These are phyloP conservation scores for Fagus crenata DNA, from an alignment of 306 rosid species.

Conservation along the genomic window DNA sequence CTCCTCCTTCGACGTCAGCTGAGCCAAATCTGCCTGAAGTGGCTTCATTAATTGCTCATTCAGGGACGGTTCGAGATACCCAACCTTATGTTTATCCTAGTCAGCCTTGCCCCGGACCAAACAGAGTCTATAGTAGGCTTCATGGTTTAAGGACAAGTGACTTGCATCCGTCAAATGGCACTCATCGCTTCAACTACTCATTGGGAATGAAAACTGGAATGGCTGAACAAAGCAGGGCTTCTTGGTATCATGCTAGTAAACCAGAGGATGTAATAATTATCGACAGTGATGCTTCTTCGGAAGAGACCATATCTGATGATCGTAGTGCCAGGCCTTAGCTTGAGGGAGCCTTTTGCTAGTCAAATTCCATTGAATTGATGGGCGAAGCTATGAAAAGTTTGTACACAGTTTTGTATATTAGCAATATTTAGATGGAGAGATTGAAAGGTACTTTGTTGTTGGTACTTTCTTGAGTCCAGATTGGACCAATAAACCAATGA, in stretches of 20 bases:
- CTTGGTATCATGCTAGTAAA: conserved; percentile 25
- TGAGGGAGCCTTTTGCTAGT: conserved; percentile 25
- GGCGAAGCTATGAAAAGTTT: conserved; percentile 22
- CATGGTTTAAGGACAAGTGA: conserved; percentile 34
- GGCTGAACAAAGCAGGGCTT: conserved; percentile 36
- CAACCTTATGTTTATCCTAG: conserved; percentile 26
- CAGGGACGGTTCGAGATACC: conserved; percentile 26
- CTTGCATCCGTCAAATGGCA: conserved; percentile 26
- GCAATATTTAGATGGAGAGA: conserved; percentile 26
- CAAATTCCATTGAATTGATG: conserved; percentile 4
- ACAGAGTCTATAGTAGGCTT: conserved; percentile 26
- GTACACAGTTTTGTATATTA: conserved; percentile 32
- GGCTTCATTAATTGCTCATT: conserved; percentile 30
- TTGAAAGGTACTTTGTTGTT: conserved; percentile 2
- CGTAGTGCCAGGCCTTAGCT: conserved; percentile 40
- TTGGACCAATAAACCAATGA: not conserved
- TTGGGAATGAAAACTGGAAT: conserved; percentile 35
- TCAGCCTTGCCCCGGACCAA: conserved; percentile 31
- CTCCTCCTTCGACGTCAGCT: conserved; percentile 30
- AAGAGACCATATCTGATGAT: conserved; percentile 69
- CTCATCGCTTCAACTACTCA: conserved; percentile 33
- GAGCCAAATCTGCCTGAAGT: conserved; percentile 28
- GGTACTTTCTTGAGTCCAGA: not conserved
- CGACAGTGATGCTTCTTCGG: conserved; percentile 66
- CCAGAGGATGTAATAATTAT: conserved; percentile 44